A percentile compares a stretch with the other conserved stretches of the same genome.
These are phyloP conservation scores for Pseudozyma sp. DNA, from an alignment of 1,284 basidiomycete genomes.

Conservation along the genomic window DNA sequence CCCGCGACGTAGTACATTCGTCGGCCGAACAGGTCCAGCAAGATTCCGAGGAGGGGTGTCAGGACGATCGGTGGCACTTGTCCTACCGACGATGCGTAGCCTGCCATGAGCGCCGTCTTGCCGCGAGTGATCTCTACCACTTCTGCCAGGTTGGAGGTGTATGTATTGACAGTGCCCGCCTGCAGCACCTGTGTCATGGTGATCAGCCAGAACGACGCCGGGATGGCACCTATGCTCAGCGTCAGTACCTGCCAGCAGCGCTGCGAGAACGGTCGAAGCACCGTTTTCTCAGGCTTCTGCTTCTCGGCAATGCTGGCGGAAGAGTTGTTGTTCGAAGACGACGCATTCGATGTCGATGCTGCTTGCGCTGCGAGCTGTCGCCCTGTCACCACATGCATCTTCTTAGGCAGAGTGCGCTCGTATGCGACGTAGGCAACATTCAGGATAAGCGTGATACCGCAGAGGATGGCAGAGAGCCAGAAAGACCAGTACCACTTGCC, in stretches of 20 bases:
- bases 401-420: conserved; percentile 66
- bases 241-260: conserved; percentile 16
- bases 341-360: not conserved
- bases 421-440: conserved; percentile 67
- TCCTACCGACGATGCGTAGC: conserved; percentile 70
- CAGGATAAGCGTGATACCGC: conserved; percentile 56
- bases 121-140: conserved; percentile 70
- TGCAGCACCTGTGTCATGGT: conserved; percentile 65
- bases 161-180: conserved; percentile 69
- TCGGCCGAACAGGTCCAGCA: conserved; percentile 49
- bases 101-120: conserved; percentile 69
- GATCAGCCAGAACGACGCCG: conserved; percentile 65
- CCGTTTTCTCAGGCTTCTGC: not conserved
- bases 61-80: conserved; percentile 71
- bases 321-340: conserved; percentile 3
- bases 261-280: conserved; percentile 13
- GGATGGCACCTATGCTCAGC: conserved; percentile 34
- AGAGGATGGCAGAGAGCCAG: conserved; percentile 68
- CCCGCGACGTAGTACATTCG: conserved; percentile 60
- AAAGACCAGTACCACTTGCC: conserved; percentile 69
- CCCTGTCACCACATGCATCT: conserved; percentile 60
- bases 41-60: conserved; percentile 68
- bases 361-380: conserved; percentile 32
- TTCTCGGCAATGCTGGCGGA: conserved; percentile 3
- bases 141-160: conserved; percentile 70